phyloP scores from a whole-genome alignment of 352 stramenopile genomes.

The Globisporangium canariense region DNA sequence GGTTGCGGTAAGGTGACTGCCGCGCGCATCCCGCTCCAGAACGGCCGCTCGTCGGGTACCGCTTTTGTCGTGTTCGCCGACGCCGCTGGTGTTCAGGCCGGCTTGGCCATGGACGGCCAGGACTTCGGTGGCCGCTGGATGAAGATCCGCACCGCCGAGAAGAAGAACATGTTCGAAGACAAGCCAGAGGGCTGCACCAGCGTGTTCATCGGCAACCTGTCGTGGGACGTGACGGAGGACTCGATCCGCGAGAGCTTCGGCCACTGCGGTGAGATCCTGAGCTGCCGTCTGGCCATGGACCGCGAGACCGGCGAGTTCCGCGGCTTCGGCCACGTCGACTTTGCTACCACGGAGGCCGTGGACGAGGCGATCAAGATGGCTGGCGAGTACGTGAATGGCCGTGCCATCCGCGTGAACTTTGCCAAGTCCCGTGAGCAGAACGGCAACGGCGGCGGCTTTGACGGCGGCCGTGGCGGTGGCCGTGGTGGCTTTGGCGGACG shows the following conservation, averaged over 20 bases:
- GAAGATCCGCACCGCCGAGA: constrained; percentile 89
- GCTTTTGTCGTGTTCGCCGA: constrained; percentile 93
- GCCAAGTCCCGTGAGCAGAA: constrained; percentile 69
- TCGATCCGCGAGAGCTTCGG: constrained; percentile 90
- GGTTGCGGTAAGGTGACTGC: constrained; percentile 87
- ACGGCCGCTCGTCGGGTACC: constrained; percentile 92
- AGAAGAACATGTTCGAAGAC: constrained; percentile 83
- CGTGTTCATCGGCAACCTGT: constrained; percentile 97
- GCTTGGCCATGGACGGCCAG: constrained; percentile 90
- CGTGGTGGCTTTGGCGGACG: constrained; percentile 47
- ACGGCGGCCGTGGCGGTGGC: constrained; percentile 63
- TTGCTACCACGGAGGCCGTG: constrained; percentile 92
- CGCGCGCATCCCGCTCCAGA: constrained; percentile 85
- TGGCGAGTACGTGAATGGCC: constrained; percentile 90
- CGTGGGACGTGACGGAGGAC: constrained; percentile 96
- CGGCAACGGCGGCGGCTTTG: constrained; percentile 35
- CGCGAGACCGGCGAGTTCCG: constrained; percentile 97
- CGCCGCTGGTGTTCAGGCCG: constrained; percentile 65
- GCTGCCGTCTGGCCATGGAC: constrained; percentile 94
- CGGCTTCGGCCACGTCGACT: constrained; percentile 98
- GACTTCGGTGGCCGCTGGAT: constrained; percentile 95
- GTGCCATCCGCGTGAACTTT: constrained; percentile 95
- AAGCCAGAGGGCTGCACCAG: constrained; percentile 95
- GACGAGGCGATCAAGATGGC: constrained; percentile 91
- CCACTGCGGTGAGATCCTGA: constrained; percentile 94